Conservation (phyloP, 2,329 filamentous ascomycete species). For the Boeremia lycopersici region DNA sequence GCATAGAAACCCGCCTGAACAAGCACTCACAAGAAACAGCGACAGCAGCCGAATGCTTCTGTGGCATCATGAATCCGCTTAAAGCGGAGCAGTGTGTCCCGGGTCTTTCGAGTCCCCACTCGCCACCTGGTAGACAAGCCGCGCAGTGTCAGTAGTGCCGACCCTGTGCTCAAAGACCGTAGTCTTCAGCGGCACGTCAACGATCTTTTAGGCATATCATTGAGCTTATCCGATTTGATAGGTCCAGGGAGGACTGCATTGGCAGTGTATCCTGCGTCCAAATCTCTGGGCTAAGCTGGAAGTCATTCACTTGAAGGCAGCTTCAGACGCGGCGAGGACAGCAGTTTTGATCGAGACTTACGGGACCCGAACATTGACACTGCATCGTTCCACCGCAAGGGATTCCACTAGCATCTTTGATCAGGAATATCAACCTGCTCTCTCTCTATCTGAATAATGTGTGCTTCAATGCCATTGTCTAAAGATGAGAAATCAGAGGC, state of each 20-base stretch:
- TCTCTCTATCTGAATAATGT: slow-evolving; percentile 50
- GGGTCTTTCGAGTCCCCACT: slow-evolving; percentile 52
- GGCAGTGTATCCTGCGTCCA: slow-evolving; percentile 63
- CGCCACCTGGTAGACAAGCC: slow-evolving; percentile 62
- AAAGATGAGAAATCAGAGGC: slow-evolving; percentile 44
- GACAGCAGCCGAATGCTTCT: slow-evolving; percentile 13
- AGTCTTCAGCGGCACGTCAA: slow-evolving; percentile 56
- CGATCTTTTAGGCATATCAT: slow-evolving; percentile 57
- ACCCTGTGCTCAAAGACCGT: slow-evolving; percentile 60
- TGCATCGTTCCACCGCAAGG: too few relatives aligned
- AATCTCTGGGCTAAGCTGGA: slow-evolving; percentile 65
- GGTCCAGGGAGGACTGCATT: slow-evolving; percentile 67
- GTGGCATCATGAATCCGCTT: slow-evolving; percentile 53
- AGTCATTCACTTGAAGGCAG: slow-evolving; percentile 65
- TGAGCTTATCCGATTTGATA: slow-evolving; percentile 63
- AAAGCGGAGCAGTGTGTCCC: slow-evolving; percentile 61
- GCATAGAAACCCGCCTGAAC: slow-evolving; percentile 22
- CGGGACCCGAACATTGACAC: slow-evolving; percentile 61
- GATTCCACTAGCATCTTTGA: too few relatives aligned
- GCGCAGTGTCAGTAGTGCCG: slow-evolving; percentile 59
- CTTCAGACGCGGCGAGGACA: slow-evolving; percentile 62
- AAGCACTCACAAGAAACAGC: slow-evolving; percentile 24
- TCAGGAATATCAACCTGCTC: slow-evolving; percentile 50
- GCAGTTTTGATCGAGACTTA: slow-evolving; percentile 61
- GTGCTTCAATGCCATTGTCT: slow-evolving; percentile 45